These are phyloP conservation scores for Parmales sp. DNA, from an alignment of 108 stramenopile species.

Conservation along the genomic window DNA sequence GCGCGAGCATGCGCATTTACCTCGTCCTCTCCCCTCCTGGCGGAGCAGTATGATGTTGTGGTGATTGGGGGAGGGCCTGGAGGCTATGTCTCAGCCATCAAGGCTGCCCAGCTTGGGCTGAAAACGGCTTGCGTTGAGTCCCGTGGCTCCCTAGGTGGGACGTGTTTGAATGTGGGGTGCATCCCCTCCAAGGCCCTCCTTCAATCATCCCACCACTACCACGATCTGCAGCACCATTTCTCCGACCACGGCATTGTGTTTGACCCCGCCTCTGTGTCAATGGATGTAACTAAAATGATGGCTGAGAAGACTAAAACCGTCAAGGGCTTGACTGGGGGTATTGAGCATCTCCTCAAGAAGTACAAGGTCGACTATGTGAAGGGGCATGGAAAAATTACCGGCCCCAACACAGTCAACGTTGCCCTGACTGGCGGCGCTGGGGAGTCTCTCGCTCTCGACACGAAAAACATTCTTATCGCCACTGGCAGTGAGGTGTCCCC, in stretches of 20 bases:
- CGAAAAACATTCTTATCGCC: slow-evolving; percentile 95
- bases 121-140: slow-evolving; percentile 98
- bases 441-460: slow-evolving; percentile 49
- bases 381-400: slow-evolving; percentile 75
- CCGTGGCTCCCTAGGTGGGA: slow-evolving; percentile 85
- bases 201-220: slow-evolving; percentile 81
- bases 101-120: slow-evolving; percentile 91
- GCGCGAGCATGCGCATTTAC: slow-evolving; percentile 43
- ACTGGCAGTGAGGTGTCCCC: slow-evolving; percentile 96
- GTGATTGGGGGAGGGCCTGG: slow-evolving; percentile 93
- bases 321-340: slow-evolving; percentile 91
- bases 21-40: slow-evolving; percentile 22
- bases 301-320: slow-evolving; percentile 83
- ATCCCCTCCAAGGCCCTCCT: slow-evolving; percentile 99
- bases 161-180: slow-evolving; percentile 98
- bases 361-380: slow-evolving; percentile 94
- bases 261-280: slow-evolving; percentile 47
- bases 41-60: slow-evolving; percentile 50
- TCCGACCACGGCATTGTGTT: slow-evolving; percentile 85
- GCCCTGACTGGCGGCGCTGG: slow-evolving; percentile 68
- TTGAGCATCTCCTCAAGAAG: slow-evolving; percentile 97
- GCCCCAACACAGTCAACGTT: slow-evolving; percentile 75
- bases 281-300: slow-evolving; percentile 88
- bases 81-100: slow-evolving; percentile 98
- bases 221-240: slow-evolving; percentile 89